These are phyloP conservation scores for Pythium periplocum DNA, from an alignment of 352 stramenopile species.

Conservation along the genomic window DNA sequence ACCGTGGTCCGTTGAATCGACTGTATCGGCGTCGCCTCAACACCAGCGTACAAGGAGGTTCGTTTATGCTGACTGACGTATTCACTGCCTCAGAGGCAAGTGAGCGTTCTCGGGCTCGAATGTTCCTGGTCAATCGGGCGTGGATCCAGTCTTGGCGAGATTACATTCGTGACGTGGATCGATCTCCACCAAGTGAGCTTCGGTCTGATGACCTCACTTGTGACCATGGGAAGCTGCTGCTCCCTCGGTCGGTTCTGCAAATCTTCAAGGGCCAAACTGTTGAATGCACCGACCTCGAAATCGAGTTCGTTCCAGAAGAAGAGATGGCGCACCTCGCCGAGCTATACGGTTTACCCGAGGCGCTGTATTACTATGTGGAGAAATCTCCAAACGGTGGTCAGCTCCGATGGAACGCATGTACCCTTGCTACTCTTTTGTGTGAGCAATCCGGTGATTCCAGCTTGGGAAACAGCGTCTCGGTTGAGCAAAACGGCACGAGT, in stretches of 20 bases:
- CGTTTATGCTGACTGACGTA: constrained; percentile 36
- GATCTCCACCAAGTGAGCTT: constrained; percentile 26
- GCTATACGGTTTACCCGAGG: constrained; percentile 47
- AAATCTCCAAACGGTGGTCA: constrained; percentile 6
- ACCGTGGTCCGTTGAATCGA: constrained; percentile 31
- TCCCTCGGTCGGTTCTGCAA: constrained; percentile 39
- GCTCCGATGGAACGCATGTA: constrained; percentile 44
- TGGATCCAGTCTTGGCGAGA: constrained; percentile 65
- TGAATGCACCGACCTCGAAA: constrained; percentile 33
- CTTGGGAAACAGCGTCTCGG: too few relatives aligned
- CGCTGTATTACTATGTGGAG: constrained; percentile 45
- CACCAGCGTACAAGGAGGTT: constrained; percentile 12
- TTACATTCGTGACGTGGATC: constrained; percentile 71
- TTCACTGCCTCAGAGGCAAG: constrained; percentile 28
- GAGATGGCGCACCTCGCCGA: constrained; percentile 56
- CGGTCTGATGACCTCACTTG: constrained; percentile 35
- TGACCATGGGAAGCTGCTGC: constrained; percentile 44
- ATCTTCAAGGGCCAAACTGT: constrained; percentile 37
- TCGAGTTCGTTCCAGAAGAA: constrained; percentile 54
- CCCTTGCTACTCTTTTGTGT: constrained; percentile 23
- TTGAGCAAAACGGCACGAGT: too few relatives aligned
- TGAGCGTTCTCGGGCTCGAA: constrained; percentile 14
- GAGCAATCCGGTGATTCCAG: too few relatives aligned
- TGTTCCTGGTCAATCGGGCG: constrained; percentile 53
- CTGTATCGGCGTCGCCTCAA: constrained; percentile 41